Conservation (phyloP, 202 grass and related monocot genomes). For the Zizania palustris region DNA sequence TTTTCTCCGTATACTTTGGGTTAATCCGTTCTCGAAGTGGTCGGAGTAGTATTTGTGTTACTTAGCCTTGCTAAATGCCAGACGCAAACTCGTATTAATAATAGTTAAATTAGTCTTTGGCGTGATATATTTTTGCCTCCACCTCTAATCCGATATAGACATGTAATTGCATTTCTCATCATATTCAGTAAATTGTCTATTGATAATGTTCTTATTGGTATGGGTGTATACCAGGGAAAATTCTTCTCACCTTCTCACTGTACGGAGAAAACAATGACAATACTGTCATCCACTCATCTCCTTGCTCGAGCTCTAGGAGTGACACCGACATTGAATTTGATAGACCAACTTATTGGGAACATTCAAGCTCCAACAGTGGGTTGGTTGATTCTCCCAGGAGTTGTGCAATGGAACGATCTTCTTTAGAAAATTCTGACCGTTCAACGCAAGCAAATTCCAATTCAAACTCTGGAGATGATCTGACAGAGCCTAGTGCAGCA, state of each 20-base stretch:
- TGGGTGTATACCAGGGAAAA: constrained; percentile 60
- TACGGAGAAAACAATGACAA: constrained; percentile 47
- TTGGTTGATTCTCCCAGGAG: constrained; percentile 45
- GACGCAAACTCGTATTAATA: constrained; percentile 30
- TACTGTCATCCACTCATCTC: constrained; percentile 30
- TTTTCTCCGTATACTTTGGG: constrained; percentile 1
- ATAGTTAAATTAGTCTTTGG: too few relatives aligned
- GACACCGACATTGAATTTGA: constrained; percentile 34
- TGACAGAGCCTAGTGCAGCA: constrained; percentile 19
- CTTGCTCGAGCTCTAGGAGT: constrained; percentile 39
- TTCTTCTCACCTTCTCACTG: constrained; percentile 69
- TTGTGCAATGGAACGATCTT: constrained; percentile 19
- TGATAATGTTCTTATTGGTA: constrained; percentile 17
- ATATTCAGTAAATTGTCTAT: not conserved
- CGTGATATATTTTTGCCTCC: too few relatives aligned
- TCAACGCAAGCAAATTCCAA: constrained; percentile 32
- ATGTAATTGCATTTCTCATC: constrained; percentile 23
- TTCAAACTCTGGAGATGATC: constrained; percentile 41
- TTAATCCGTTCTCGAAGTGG: constrained; percentile 20
- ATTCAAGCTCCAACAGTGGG: constrained; percentile 15
- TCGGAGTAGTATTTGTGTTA: constrained; percentile 21
- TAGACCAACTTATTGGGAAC: constrained; percentile 1
- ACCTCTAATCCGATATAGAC: too few relatives aligned
- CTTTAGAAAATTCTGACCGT: constrained; percentile 41
- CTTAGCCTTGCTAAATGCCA: constrained; percentile 21